Base-by-base conservation (phyloP, 306 rosid species). In the Sophora flavescens region DNA sequence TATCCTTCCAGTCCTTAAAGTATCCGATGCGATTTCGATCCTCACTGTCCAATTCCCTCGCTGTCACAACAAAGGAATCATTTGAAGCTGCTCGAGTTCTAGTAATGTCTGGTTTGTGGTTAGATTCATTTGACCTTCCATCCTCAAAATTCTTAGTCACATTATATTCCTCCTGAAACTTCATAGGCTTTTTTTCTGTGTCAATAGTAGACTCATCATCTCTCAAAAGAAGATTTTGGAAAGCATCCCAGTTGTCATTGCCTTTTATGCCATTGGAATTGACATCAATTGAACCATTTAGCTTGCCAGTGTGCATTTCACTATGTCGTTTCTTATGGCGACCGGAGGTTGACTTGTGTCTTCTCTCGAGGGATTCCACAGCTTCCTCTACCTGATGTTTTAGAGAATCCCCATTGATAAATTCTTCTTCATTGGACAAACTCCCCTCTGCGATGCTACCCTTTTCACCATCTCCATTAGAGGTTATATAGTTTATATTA, bases 401-500 rank as follows among this genome's bases (percentile, higher is more conserved):
- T 81, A 95, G 78, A 59, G 93, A 90, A 75, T 89, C 84, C 14
- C 92, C 99, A 78, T 91, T 87, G 74, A 89, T 60, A 62, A 67
- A 83, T 15, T 78, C 96, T 84, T 83, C 90, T 74, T 92, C 93
- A 7, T 88, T 81, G 4, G 96, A 91, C 62, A 88, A 80, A 82
- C 79, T 85, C 53, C 72, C 97, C 38, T 95, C 96, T 3, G 97
- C 86, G 78, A 6, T 17, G 76, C 88, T 86, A 67, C 87, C 91
- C 70, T 78, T 85, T 66, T 86, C 96, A 57, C 89, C 97, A 71
- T 94, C 93, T 79, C 87, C 85, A 51, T 88, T 92, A 35, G 98
- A 90, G 70, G 96, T 91, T 76, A 96, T 96, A 83, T 96, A 96
- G 76, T 96, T 96, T 68, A 96, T 96, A 83, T 96, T 96, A 45